These are phyloP conservation scores for Lizonia empirigonia DNA, from an alignment of 2,329 filamentous ascomycete genomes.

Conservation along the genomic window DNA sequence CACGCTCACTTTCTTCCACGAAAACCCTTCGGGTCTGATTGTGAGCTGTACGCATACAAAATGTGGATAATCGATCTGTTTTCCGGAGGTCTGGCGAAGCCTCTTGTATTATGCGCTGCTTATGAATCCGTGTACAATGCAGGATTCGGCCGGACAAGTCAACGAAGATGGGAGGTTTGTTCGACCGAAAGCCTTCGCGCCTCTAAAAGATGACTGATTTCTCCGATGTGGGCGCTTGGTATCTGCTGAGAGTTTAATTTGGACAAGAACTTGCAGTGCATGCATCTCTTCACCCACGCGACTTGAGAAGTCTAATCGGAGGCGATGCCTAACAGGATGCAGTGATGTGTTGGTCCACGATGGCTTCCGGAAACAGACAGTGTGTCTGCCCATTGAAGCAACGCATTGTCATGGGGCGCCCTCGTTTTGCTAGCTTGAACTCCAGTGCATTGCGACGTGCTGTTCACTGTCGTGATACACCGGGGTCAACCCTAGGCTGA, in stretches of 20 bases:
- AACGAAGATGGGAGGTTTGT: neutral
- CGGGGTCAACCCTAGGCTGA: neutral
- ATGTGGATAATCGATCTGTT: neutral
- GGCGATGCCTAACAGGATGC: neutral
- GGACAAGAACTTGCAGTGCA: constrained; percentile 3
- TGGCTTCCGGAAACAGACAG: neutral
- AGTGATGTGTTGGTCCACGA: neutral
- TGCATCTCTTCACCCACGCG: neutral
- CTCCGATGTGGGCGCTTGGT: neutral
- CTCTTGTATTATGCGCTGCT: neutral
- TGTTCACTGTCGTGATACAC: too few relatives aligned
- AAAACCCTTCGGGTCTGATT: neutral
- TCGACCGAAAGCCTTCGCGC: neutral
- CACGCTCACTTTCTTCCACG: neutral
- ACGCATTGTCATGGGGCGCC: neutral
- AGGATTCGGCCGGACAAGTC: neutral
- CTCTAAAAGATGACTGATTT: neutral
- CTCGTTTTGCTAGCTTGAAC: too few relatives aligned
- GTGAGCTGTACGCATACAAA: neutral
- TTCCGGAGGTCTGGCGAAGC: neutral
- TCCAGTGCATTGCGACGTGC: too few relatives aligned
- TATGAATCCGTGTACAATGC: neutral
- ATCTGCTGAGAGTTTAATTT: neutral
- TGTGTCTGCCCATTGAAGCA: neutral
- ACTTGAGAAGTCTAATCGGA: neutral